phyloP scores from a whole-genome alignment of 1,284 basidiomycete genomes.

The Fistulina hepatica region DNA sequence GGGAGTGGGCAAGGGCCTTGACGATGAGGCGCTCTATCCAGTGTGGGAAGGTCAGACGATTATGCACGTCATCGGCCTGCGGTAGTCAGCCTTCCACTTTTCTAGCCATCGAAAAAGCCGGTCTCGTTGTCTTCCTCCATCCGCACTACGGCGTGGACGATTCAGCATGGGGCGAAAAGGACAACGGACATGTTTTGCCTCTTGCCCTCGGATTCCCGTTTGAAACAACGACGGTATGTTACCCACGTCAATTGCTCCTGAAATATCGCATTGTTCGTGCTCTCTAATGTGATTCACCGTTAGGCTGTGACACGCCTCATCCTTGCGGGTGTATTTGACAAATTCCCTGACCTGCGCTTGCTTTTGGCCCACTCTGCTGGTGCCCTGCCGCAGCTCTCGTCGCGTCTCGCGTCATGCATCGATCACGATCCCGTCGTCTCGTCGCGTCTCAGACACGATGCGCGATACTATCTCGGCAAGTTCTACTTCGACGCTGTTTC shows the following conservation, averaged over 20 bases:
- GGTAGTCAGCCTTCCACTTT: too few species aligned
- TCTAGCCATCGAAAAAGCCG: slow-evolving; percentile 55
- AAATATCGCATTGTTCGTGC: slow-evolving; percentile 1
- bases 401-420: slow-evolving; percentile 74
- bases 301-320: slow-evolving; percentile 74
- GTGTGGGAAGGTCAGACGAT: too few species aligned
- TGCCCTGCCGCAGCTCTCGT: slow-evolving; percentile 69
- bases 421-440: slow-evolving; percentile 73
- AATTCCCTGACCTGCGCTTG: slow-evolving; percentile 60
- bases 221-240: slow-evolving; percentile 73
- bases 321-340: slow-evolving; percentile 69
- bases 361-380: slow-evolving; percentile 82
- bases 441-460: slow-evolving; percentile 65
- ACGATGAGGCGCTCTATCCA: slow-evolving; percentile 66
- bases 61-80: too few species aligned
- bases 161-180: slow-evolving; percentile 57
- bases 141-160: slow-evolving; percentile 71
- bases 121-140: slow-evolving; percentile 70
- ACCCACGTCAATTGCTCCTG: too few species aligned
- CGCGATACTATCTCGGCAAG: slow-evolving; percentile 71
- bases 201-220: slow-evolving; percentile 82
- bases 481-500: slow-evolving; percentile 76
- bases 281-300: slow-evolving; percentile 1
- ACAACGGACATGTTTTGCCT: slow-evolving; percentile 79
- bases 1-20: slow-evolving; percentile 69